Evolutionary conservation across 768 basidiomycete genomes (phyloP).

Genomic region (Pisolithus tinctorius): DNA sequence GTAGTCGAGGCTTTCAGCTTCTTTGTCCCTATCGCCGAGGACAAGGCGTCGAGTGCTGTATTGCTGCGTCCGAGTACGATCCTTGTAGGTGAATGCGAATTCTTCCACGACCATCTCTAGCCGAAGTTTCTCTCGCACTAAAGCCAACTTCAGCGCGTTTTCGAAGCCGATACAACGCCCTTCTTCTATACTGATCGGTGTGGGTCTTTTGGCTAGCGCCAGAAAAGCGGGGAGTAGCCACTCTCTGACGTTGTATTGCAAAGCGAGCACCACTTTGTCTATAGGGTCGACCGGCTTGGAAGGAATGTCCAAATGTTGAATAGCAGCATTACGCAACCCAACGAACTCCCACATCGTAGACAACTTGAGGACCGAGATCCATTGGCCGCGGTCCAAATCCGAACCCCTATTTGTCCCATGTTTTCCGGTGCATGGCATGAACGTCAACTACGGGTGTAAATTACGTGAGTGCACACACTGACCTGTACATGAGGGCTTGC

Average conservation of each 20-base stretch:
- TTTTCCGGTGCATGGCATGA: background rate
- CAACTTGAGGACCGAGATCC: background rate
- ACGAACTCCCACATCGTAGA: background rate
- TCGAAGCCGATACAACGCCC: background rate
- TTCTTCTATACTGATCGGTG: background rate
- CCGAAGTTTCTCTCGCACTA: background rate
- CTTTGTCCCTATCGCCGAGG: background rate
- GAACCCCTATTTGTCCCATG: background rate
- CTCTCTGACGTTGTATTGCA: background rate
- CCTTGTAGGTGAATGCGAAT: background rate
- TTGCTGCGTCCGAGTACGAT: background rate
- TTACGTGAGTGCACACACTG: background rate
- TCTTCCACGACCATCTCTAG: background rate
- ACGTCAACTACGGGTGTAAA: background rate
- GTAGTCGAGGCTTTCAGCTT: background rate
- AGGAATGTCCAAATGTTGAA: background rate
- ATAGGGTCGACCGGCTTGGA: background rate
- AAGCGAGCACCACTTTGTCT: background rate
- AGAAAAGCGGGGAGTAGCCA: background rate
- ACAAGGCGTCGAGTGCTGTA: background rate
- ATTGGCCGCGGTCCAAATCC: background rate
- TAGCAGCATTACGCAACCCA: background rate
- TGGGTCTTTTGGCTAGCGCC: background rate
- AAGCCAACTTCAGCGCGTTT: background rate
- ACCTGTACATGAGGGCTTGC: constrained; percentile 1